Evolutionary conservation across 2,329 filamentous ascomycete species (phyloP), one percentile per base, ranked within the genome.

Genomic region (Fusarium graminum): DNA sequence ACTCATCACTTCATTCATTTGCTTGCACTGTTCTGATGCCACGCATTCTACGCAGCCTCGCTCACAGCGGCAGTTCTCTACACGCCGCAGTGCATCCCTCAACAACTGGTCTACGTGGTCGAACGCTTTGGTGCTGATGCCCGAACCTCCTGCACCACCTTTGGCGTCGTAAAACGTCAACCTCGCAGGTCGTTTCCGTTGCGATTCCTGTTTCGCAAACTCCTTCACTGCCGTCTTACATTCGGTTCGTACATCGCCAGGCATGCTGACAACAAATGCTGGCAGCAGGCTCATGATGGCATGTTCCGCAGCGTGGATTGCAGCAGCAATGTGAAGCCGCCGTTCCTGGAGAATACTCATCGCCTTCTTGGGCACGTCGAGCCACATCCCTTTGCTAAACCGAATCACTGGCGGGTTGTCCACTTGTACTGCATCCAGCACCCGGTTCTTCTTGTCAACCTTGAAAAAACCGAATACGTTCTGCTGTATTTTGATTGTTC

Each of bases 381-480:
- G 86, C 95, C 95, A 99, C 88, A 97, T 92, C 38, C 94, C 95
- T 75, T 95, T 96, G 72, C 88, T 92, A 74, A 90, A 86, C 5
- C 93, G 87, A 47, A 95, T 87, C 50, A 98, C 92, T 0, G 95
- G 93, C 4, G 94, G 94, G 69, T 97, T 97, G 76, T 97, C 92
- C 22, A 98, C 93, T 60, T 94, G 88, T 0, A 98, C 90, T 4
- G 94, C 94, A 75, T 99, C 95, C 14, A 98, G 86, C 57, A 98
- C 92, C 3, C 92, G 88, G 3, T 91, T 87, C 69, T 88, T 90
- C 74, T 90, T 91, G 78, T 98, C 94, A n/a, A 97, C 82, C 76
- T 98, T 98, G 85, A 97, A 98, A 81, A 95, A 99, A 3, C 95
- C 95, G 76, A 96, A 98, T 3, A 99, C 93, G 29, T 92, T 90